Percentiles rank a stretch among this genome's conserved stretches.
Conservation (phyloP, 805 yeast genomes). For the Kodamaea laetipori region DNA sequence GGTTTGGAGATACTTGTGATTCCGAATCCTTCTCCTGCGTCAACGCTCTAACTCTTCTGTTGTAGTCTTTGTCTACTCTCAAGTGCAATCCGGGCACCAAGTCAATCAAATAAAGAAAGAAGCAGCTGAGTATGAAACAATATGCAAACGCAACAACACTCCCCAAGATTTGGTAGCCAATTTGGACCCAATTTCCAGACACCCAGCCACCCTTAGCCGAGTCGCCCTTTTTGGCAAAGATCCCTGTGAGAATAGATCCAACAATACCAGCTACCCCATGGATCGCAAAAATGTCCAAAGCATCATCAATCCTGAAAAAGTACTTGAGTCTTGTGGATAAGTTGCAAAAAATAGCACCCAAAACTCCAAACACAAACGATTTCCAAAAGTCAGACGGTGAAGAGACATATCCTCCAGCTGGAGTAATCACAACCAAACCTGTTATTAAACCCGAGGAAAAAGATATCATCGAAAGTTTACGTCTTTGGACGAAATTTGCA, state of each 20-base stretch:
- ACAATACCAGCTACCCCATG: slow-evolving; percentile 46
- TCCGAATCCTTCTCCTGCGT: slow-evolving; percentile 17
- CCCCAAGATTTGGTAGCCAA: slow-evolving; percentile 44
- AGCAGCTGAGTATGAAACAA: slow-evolving; percentile 34
- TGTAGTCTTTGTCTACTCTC: slow-evolving; percentile 42
- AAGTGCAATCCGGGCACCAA: slow-evolving; percentile 43
- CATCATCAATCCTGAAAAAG: slow-evolving; percentile 42
- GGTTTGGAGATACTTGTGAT: neutral
- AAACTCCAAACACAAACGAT: slow-evolving; percentile 38
- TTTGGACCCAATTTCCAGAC: slow-evolving; percentile 40
- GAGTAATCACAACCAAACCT: slow-evolving; percentile 45
- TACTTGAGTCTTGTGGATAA: slow-evolving; percentile 43
- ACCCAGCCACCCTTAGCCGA: slow-evolving; percentile 45
- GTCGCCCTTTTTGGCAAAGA: slow-evolving; percentile 37
- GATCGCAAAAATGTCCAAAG: slow-evolving; percentile 45
- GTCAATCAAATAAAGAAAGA: slow-evolving; percentile 39
- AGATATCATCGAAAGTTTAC: slow-evolving; percentile 41
- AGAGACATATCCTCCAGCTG: slow-evolving; percentile 45
- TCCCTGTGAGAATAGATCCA: slow-evolving; percentile 43
- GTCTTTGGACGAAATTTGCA: slow-evolving; percentile 19
- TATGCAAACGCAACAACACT: slow-evolving; percentile 36
- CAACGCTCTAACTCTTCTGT: slow-evolving; percentile 27
- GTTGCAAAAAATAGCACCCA: slow-evolving; percentile 41
- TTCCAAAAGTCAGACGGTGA: slow-evolving; percentile 42
- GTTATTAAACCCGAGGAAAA: slow-evolving; percentile 43